These are phyloP conservation scores for Vigna hirtella DNA, from an alignment of 306 rosid species.

Conservation along the genomic window DNA sequence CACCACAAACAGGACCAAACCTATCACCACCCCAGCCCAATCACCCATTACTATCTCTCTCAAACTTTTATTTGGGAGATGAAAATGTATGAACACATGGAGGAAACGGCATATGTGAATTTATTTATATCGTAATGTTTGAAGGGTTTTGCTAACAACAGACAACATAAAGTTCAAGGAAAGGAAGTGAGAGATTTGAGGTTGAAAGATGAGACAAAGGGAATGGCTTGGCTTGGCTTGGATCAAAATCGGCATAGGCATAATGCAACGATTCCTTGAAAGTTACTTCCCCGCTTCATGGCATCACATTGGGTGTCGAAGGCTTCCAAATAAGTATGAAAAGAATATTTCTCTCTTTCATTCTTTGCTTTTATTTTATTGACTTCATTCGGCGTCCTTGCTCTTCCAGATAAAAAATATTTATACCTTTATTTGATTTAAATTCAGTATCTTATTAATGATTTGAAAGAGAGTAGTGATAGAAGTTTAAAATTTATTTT, in stretches of 20 bases:
- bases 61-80: background rate
- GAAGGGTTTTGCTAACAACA: background rate
- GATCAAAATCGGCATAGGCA: slow-evolving; percentile 40
- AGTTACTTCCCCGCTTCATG: background rate
- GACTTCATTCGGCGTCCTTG: no score
- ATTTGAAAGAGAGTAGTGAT: no score
- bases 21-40: slow-evolving; percentile 77
- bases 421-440: no score
- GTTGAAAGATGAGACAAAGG: slow-evolving; percentile 42
- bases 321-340: slow-evolving; percentile 5
- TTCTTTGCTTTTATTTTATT: no score
- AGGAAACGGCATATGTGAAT: background rate
- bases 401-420: no score
- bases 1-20: slow-evolving; percentile 66
- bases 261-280: slow-evolving; percentile 41
- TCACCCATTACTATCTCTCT: slow-evolving; percentile 62
- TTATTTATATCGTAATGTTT: slow-evolving; percentile 39
- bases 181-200: background rate
- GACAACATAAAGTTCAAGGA: slow-evolving; percentile 42
- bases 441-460: no score
- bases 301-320: slow-evolving; percentile 23
- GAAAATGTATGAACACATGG: slow-evolving; percentile 2
- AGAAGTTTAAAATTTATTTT: no score
- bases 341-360: background rate
- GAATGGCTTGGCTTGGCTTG: background rate